Percentiles rank a stretch among this genome's conserved stretches.
phyloP scores from a whole-genome alignment of 495 filamentous ascomycete genomes.

The Aspergillus incahuasiensis region DNA sequence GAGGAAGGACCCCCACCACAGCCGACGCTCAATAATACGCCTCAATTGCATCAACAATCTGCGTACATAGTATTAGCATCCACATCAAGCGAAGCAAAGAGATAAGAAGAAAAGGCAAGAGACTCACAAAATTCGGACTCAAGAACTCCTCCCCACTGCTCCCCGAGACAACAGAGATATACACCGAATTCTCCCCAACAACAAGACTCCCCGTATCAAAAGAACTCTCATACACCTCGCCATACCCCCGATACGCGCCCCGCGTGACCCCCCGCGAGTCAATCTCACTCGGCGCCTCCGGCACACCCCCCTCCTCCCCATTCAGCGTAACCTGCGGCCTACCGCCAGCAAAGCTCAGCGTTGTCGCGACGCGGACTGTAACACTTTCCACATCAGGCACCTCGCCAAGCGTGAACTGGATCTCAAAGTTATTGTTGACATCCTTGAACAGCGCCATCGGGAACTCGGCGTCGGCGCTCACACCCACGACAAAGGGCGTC shows the following conservation, averaged over 20 bases:
- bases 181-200: background rate
- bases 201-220: conserved; percentile 2
- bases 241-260: conserved; percentile 9
- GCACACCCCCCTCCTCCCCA: background rate
- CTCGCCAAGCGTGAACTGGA: conserved; percentile 3
- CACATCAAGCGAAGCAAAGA: background rate
- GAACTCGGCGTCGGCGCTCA: background rate
- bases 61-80: background rate
- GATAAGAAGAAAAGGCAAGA: background rate
- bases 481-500: conserved; percentile 6
- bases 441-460: conserved; percentile 7
- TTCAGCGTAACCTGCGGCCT: conserved; percentile 8
- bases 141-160: conserved; percentile 5
- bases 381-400: background rate
- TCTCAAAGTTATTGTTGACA: conserved; percentile 6
- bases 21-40: background rate
- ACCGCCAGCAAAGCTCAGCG: conserved; percentile 2
- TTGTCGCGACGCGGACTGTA: conserved; percentile 8
- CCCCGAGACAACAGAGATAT: conserved; percentile 1
- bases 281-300: background rate
- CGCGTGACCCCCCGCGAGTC: conserved; percentile 2
- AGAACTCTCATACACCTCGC: conserved; percentile 4
- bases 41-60: background rate
- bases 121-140: conserved; percentile 6
- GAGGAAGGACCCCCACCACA: no score